phyloP scores from a whole-genome alignment of 2,329 filamentous ascomycete species.

The Pyrenophora tritici-repentis region DNA sequence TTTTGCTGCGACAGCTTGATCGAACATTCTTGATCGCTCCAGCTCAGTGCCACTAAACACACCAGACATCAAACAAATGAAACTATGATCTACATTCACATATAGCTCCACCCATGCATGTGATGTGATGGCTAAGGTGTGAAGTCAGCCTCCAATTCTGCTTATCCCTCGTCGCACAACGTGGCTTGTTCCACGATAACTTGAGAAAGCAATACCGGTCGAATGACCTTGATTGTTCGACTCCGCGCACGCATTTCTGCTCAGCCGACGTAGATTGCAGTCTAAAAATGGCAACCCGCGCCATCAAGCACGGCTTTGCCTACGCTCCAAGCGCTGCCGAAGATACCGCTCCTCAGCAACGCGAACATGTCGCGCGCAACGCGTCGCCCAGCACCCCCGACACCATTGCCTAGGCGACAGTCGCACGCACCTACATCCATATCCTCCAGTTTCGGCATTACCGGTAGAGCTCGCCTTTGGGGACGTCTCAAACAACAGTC shows the following conservation, averaged over 20 bases:
- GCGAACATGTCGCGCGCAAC: constrained; percentile 10
- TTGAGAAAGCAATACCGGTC: too few species aligned
- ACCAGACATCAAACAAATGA: constrained; percentile 32
- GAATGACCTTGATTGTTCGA: too few species aligned
- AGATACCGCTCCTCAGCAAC: constrained; percentile 10
- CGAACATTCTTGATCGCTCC: constrained; percentile 38
- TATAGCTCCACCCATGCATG: too few species aligned
- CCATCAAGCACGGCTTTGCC: background rate
- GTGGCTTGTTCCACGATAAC: too few species aligned
- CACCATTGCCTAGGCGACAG: background rate
- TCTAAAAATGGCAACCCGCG: background rate
- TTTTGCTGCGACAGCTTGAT: constrained; percentile 45
- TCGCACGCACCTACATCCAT: too few species aligned
- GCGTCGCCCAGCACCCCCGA: too few species aligned
- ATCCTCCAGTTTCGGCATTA: too few species aligned
- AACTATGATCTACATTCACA: constrained; percentile 16
- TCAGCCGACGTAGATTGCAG: background rate
- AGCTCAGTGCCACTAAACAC: constrained; percentile 31
- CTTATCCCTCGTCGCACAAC: background rate
- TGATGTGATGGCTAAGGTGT: background rate
- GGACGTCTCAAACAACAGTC: too few species aligned
- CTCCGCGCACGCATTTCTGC: background rate
- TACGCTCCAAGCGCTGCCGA: constrained; percentile 5
- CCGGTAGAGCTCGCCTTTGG: too few species aligned
- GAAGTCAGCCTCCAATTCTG: background rate